phyloP scores from a whole-genome alignment of 2,329 filamentous ascomycete species.

The Penicillium polonicum region DNA sequence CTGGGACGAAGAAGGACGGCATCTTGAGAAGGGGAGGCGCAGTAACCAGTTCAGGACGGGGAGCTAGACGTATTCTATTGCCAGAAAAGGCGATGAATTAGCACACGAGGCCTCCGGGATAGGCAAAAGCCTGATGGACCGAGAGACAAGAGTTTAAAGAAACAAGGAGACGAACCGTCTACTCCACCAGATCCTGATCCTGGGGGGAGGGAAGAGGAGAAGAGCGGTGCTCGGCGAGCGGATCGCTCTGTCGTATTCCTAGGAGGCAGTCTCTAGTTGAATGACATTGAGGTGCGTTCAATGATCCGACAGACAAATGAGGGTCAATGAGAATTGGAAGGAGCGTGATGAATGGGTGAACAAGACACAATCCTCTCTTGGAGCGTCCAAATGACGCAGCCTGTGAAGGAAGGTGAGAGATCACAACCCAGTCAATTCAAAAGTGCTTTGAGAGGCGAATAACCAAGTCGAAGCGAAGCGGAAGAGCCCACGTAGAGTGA shows the following conservation, averaged over 20 bases:
- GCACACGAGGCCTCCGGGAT: constrained; percentile 11
- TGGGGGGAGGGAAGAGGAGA: constrained; percentile 27
- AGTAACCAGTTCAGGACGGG: constrained; percentile 36
- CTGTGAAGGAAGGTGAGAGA: neutral
- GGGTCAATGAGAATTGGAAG: constrained; percentile 28
- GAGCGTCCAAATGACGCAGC: neutral
- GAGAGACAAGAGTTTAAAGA: constrained; percentile 3
- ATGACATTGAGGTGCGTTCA: constrained; percentile 40
- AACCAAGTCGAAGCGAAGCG: constrained; percentile 9
- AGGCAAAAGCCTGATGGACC: constrained; percentile 7
- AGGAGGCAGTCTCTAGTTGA: constrained; percentile 37
- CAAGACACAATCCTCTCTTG: constrained; percentile 2
- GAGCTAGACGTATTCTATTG: constrained; percentile 37
- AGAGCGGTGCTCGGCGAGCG: constrained; percentile 43
- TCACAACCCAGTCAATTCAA: constrained; percentile 8
- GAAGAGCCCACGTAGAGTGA: constrained; percentile 4
- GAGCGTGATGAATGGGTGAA: constrained; percentile 18
- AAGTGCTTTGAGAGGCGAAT: constrained; percentile 8
- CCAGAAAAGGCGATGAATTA: constrained; percentile 20
- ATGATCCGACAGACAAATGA: constrained; percentile 22
- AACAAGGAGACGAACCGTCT: constrained; percentile 40
- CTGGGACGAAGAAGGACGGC: constrained; percentile 45
- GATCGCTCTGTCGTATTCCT: constrained; percentile 36
- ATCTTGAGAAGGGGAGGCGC: constrained; percentile 29
- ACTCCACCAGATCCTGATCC: constrained; percentile 43